These are phyloP conservation scores for Phaeosphaeria sp. DNA, from an alignment of 2,329 filamentous ascomycete genomes.

Conservation along the genomic window DNA sequence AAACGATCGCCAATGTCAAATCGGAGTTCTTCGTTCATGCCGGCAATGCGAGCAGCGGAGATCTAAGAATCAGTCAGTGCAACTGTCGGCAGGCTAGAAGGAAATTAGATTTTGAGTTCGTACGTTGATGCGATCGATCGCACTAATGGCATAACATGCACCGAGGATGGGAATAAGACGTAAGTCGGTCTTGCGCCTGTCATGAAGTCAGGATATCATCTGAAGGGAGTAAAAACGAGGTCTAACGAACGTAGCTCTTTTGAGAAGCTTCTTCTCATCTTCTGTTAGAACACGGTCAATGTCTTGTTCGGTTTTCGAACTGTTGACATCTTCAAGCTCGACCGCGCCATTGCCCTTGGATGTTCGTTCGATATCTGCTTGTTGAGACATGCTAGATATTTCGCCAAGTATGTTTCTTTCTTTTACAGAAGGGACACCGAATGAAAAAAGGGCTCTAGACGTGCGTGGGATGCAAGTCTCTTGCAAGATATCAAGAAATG, in stretches of 20 bases:
- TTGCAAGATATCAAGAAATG: neutral
- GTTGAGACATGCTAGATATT: neutral
- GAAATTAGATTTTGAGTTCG: neutral
- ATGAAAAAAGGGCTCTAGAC: neutral
- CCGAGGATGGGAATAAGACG: conserved; percentile 38
- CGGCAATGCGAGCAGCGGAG: conserved; percentile 48
- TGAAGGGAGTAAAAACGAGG: neutral
- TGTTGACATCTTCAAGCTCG: conserved; percentile 21
- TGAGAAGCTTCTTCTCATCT: conserved; percentile 16
- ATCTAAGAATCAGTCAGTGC: conserved; percentile 8
- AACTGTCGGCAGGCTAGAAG: neutral
- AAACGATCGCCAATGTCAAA: conserved; percentile 54
- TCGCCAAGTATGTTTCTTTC: too few species aligned
- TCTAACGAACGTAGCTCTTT: conserved; percentile 19
- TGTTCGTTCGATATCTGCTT: conserved; percentile 3
- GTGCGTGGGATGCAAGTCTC: neutral
- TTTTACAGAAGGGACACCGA: too few species aligned
- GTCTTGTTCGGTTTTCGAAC: conserved; percentile 3
- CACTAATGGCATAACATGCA: conserved; percentile 29
- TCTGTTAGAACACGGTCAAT: conserved; percentile 7
- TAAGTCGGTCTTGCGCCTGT: conserved; percentile 37
- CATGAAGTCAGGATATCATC: conserved; percentile 6
- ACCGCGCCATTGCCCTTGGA: conserved; percentile 25
- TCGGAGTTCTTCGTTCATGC: conserved; percentile 54
- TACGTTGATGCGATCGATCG: conserved; percentile 29